These are phyloP conservation scores for Acanthamoeba quina DNA, from an alignment of 208 protist species.

Conservation along the genomic window DNA sequence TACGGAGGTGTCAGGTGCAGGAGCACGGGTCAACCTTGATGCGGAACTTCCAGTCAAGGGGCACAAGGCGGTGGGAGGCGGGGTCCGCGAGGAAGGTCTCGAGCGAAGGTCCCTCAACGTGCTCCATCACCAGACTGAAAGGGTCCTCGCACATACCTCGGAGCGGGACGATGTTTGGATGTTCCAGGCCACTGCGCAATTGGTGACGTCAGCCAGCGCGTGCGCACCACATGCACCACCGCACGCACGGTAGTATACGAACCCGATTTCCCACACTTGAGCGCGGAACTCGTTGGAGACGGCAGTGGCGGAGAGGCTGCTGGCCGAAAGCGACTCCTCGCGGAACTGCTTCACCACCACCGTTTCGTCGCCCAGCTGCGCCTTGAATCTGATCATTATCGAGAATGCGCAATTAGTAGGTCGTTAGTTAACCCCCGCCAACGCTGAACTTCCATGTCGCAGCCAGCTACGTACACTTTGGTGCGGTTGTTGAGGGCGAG, in stretches of 20 bases:
- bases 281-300: conserved; percentile 55
- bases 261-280: conserved; percentile 6
- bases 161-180: conserved; percentile 58
- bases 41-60: conserved; percentile 38
- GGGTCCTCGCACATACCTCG: conserved; percentile 1
- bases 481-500: conserved; percentile 1
- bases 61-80: background rate
- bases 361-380: background rate
- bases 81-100: conserved; percentile 7
- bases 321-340: conserved; percentile 41
- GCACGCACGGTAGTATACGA: background rate
- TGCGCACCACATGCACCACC: background rate
- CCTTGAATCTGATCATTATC: background rate
- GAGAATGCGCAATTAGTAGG: too few relatives aligned
- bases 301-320: conserved; percentile 36
- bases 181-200: conserved; percentile 16
- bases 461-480: conserved; percentile 19
- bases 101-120: background rate
- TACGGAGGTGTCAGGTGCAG: background rate
- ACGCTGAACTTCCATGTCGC: background rate
- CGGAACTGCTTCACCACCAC: conserved; percentile 42
- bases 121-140: conserved; percentile 33
- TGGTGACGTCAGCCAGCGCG: too few relatives aligned
- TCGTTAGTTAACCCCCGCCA: background rate
- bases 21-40: background rate